Conservation (phyloP, 1,284 basidiomycete genomes). For the Laetiporus sulphureus region DNA sequence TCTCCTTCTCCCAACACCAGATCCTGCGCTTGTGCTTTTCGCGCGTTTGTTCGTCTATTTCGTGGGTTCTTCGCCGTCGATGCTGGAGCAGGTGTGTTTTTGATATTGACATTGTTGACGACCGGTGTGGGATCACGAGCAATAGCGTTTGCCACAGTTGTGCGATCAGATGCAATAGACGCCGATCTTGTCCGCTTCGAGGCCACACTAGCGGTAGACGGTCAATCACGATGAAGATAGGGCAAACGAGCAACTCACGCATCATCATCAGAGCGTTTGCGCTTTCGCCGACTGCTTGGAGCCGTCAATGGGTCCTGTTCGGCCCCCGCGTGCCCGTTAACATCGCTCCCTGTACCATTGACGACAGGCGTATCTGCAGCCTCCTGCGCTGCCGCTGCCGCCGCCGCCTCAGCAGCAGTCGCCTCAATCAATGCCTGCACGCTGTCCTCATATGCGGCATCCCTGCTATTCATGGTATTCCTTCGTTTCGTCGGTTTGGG, state of each 20-base stretch:
- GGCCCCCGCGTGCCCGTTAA: conserved; percentile 26
- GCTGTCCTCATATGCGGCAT: conserved; percentile 90
- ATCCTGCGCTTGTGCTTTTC: conserved; percentile 36
- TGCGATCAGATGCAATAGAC: conserved; percentile 58
- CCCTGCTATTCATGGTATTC: conserved; percentile 96
- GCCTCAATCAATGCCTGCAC: conserved; percentile 66
- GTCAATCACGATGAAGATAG: too few relatives aligned
- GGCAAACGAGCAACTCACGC: conserved; percentile 37
- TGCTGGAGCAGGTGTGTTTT: conserved; percentile 23
- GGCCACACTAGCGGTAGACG: conserved; percentile 43
- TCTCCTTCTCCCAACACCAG: conserved; percentile 46
- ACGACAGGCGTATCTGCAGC: conserved; percentile 15
- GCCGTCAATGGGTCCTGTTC: conserved; percentile 41
- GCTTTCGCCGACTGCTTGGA: conserved; percentile 52
- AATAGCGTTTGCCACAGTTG: conserved; percentile 25
- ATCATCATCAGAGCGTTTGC: conserved; percentile 69
- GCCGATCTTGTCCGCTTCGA: conserved; percentile 68
- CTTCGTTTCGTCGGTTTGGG: conserved; percentile 73
- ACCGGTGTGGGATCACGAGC: conserved; percentile 42
- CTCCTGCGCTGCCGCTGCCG: conserved; percentile 32
- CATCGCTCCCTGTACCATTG: conserved; percentile 13
- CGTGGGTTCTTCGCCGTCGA: conserved; percentile 29
- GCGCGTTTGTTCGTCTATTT: conserved; percentile 36
- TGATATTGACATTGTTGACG: conserved; percentile 14
- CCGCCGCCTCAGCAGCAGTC: conserved; percentile 61